Evolutionary conservation across 768 basidiomycete genomes (phyloP).

Genomic region (Rhizopogon vinicolor): DNA sequence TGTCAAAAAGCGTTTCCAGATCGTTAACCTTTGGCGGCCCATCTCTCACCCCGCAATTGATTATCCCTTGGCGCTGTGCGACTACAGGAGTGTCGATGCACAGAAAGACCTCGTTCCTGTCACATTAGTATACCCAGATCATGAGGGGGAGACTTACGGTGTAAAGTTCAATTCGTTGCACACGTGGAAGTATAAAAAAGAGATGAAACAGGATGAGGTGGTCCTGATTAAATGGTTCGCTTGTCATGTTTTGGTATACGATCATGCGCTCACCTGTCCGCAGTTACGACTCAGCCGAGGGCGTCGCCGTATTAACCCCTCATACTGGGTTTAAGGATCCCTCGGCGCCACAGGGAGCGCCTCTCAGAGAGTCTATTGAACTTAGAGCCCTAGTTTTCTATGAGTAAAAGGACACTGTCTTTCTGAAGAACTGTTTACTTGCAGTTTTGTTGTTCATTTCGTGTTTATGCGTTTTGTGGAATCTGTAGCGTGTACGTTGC

Average conservation of each 20-base stretch:
- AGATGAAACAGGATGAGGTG: constrained; percentile 44
- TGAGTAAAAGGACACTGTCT: constrained; percentile 23
- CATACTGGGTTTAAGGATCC: constrained; percentile 60
- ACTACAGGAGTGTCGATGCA: constrained; percentile 41
- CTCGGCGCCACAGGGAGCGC: constrained; percentile 43
- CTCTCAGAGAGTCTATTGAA: constrained; percentile 55
- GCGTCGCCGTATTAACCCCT: constrained; percentile 51
- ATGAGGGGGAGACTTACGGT: constrained; percentile 47
- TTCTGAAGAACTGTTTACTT: not conserved
- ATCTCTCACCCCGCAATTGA: constrained; percentile 44
- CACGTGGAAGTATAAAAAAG: constrained; percentile 47
- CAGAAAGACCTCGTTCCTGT: constrained; percentile 40
- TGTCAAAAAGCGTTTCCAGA: constrained; percentile 46
- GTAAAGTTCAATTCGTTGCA: constrained; percentile 43
- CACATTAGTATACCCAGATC: constrained; percentile 42
- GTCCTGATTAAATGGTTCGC: constrained; percentile 50
- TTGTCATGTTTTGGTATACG: not conserved
- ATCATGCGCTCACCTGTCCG: not conserved
- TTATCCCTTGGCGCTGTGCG: constrained; percentile 48
- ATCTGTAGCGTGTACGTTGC: not conserved
- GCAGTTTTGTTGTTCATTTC: not conserved
- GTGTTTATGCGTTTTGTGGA: not conserved
- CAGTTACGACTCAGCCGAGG: constrained; percentile 38
- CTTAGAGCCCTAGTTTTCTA: constrained; percentile 62
- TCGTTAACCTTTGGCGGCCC: constrained; percentile 60